These are phyloP conservation scores for Tylopilus sp. DNA, from an alignment of 768 basidiomycete species.

Conservation along the genomic window DNA sequence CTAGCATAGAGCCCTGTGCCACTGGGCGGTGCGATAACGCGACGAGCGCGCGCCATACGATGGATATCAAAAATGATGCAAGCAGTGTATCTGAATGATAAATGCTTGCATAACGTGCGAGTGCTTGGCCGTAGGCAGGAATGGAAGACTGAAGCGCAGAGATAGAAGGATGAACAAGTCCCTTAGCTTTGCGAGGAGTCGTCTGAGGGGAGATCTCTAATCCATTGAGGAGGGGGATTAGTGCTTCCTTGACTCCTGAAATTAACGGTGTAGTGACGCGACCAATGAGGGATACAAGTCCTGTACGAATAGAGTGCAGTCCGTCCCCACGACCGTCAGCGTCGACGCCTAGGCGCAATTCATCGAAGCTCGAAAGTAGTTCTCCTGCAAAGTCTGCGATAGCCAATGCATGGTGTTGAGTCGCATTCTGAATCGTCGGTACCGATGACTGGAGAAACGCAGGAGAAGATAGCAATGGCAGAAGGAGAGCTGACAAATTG, in stretches of 20 bases:
- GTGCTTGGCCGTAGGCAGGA: slow-evolving; percentile 57
- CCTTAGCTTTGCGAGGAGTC: slow-evolving; percentile 16
- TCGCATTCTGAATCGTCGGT: slow-evolving; percentile 55
- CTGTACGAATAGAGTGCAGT: slow-evolving; percentile 64
- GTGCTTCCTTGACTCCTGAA: slow-evolving; percentile 54
- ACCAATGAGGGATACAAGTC: slow-evolving; percentile 63
- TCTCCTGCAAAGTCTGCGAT: slow-evolving; percentile 71
- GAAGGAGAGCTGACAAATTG: slow-evolving; percentile 64
- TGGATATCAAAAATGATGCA: slow-evolving; percentile 67
- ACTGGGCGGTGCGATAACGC: slow-evolving; percentile 63
- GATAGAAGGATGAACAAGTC: slow-evolving; percentile 54
- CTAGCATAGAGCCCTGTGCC: slow-evolving; percentile 37
- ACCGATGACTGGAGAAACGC: slow-evolving; percentile 52
- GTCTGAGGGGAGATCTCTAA: slow-evolving; percentile 47
- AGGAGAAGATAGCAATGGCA: slow-evolving; percentile 64
- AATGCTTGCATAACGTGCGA: slow-evolving; percentile 54
- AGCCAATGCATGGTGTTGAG: slow-evolving; percentile 69
- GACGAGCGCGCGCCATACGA: slow-evolving; percentile 72
- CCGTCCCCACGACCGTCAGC: slow-evolving; percentile 63
- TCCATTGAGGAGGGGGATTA: slow-evolving; percentile 59
- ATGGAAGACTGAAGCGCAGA: slow-evolving; percentile 52
- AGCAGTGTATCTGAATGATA: slow-evolving; percentile 55
- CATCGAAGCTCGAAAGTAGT: slow-evolving; percentile 67
- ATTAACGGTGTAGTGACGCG: slow-evolving; percentile 67
- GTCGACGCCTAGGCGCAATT: slow-evolving; percentile 59